Base-by-base conservation (phyloP, 1,284 basidiomycete genomes). In the Xerocomus minutiporus region DNA sequence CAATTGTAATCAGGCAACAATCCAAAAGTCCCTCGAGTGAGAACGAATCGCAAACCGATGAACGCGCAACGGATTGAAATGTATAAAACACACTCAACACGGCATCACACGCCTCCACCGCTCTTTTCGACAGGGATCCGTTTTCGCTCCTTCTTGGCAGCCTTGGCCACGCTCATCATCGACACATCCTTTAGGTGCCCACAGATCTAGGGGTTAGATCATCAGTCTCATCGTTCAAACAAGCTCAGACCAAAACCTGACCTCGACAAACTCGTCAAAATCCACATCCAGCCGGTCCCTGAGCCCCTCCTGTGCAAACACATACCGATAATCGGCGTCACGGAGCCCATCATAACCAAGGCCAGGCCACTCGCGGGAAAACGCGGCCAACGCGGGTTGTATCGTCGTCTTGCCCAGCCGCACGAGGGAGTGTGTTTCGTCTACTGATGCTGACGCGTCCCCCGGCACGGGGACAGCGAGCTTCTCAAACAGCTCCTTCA, bases 121-220 rank as follows among this genome's bases (percentile, higher is more conserved):
- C 85, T 88, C 77, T 88, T 86, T 73, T 93, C 90, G 15, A 93
- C 90, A 2, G 91, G 90, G 54, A 92, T 93, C 57, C 79, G 76
- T 55, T 72, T 71, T 53, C 85, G 75, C 59, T 81, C 69, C 25
- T 67, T 68, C 57, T 75, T 75, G 42, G 58, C 66, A 38, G 62
- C 58, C 52, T 65, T 65, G 31, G 59, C 71, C 50, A 69, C 72
- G 66, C 76, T 84, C 48, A 76, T 73, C 64, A 83, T 82, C 52
- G 80, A 80, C 17, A 93, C 79, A 60, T 93, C 90, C 68, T 92
- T 92, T 57, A 94, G 72, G 47, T 82, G 86, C 2, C 86, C 89
- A 54, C 88, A 93, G 46, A 93, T 82, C 83, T 91, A 61, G 1
- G 15, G 58, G 8, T 8, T 9, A 28, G 11, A 17, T 36, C 15